Percentiles rank a stretch among this genome's conserved stretches.
phyloP scores from a whole-genome alignment of 2,329 filamentous ascomycete species.

The Xylariaceae sp. region DNA sequence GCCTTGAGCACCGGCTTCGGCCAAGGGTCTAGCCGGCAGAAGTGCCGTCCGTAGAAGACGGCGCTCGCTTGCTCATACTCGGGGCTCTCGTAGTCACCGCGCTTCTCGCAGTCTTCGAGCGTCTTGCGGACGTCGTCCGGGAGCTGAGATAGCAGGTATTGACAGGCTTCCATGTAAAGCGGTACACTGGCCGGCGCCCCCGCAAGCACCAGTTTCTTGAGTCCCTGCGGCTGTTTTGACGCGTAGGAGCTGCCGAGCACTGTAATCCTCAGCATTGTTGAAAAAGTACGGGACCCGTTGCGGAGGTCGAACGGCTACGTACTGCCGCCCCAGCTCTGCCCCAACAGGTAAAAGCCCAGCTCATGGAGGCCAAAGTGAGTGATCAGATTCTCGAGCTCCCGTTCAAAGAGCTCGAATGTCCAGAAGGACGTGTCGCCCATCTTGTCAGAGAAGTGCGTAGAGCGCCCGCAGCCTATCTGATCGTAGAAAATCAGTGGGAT shows the following conservation, averaged over 20 bases:
- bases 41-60: conserved; percentile 8
- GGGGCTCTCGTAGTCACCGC: conserved; percentile 10
- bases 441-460: background rate
- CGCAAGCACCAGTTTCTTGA: background rate
- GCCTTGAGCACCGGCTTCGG: conserved; percentile 4
- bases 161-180: background rate
- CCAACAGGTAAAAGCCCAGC: background rate
- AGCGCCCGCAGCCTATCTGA: conserved; percentile 2
- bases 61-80: conserved; percentile 8
- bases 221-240: background rate
- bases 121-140: conserved; percentile 5
- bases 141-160: conserved; percentile 1
- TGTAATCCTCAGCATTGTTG: too few relatives aligned
- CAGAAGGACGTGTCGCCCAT: background rate
- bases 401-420: conserved; percentile 1
- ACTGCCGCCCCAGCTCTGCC: conserved; percentile 2
- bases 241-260: background rate
- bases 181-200: conserved; percentile 1
- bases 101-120: conserved; percentile 8
- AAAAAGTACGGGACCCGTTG: too few relatives aligned
- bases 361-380: background rate
- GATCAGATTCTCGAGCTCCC: conserved; percentile 1
- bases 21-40: conserved; percentile 11
- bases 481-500: conserved; percentile 1
- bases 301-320: too few relatives aligned